Conservation (phyloP, 192 early-diverging fungal species). For the Chytriomyces hyalinus region DNA sequence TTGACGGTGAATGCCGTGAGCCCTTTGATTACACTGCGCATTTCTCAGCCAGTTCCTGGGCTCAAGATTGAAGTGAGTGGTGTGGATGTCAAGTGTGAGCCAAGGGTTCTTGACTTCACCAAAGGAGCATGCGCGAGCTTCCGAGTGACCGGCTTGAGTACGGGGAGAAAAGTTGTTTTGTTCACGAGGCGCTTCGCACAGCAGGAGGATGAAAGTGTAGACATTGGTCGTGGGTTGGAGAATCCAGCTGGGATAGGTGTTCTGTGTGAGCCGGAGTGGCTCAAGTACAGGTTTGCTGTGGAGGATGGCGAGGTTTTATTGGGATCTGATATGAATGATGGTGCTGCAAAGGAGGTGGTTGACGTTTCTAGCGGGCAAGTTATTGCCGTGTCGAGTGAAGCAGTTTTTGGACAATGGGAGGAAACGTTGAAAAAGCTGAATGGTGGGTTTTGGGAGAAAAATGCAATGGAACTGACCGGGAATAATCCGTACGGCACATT, state of each 20-base stretch:
- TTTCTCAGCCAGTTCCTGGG: neutral
- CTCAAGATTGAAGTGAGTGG: slow-evolving; percentile 4
- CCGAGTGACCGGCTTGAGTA: neutral
- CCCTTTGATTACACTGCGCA: neutral
- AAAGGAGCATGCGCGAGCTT: neutral
- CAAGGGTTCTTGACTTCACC: slow-evolving; percentile 9
- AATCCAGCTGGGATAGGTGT: slow-evolving; percentile 22
- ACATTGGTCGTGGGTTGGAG: neutral
- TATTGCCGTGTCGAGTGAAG: slow-evolving; percentile 14
- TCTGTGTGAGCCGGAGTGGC: slow-evolving; percentile 29
- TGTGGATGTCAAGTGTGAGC: slow-evolving; percentile 17
- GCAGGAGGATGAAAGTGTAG: slow-evolving; percentile 1
- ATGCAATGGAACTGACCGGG: slow-evolving; percentile 18
- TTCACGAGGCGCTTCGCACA: slow-evolving; percentile 11
- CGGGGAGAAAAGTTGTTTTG: slow-evolving; percentile 13
- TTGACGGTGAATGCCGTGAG: neutral
- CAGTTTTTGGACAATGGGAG: slow-evolving; percentile 13
- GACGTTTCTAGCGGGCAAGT: neutral
- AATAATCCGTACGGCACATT: slow-evolving; percentile 19
- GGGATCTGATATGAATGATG: neutral
- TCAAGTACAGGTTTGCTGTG: slow-evolving; percentile 28
- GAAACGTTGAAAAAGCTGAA: neutral
- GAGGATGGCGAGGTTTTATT: slow-evolving; percentile 12
- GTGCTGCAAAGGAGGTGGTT: neutral
- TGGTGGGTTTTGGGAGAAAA: neutral